These are phyloP conservation scores for Penicillium canariense DNA, from an alignment of 495 filamentous ascomycete species.

Conservation along the genomic window DNA sequence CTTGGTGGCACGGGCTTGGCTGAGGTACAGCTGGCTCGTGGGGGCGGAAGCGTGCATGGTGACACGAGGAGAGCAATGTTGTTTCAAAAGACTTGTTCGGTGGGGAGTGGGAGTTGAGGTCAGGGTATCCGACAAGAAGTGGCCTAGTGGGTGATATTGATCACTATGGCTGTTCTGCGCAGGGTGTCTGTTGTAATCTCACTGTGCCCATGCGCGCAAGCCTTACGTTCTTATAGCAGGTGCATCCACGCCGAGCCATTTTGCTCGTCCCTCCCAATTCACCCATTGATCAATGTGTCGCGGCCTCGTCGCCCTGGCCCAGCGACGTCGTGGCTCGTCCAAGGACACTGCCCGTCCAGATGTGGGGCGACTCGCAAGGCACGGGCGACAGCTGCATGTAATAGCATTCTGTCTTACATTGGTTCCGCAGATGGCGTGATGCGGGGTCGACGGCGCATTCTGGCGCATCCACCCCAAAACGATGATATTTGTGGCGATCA, in stretches of 20 bases:
- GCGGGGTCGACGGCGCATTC: conserved; percentile 21
- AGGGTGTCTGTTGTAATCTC: not conserved
- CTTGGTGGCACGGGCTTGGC: conserved; percentile 27
- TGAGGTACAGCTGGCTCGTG: conserved; percentile 23
- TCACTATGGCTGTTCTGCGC: not conserved
- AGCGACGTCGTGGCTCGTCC: not conserved
- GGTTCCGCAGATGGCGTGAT: conserved; percentile 20
- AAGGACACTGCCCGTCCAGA: not conserved
- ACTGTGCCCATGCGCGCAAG: not conserved
- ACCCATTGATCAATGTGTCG: not conserved
- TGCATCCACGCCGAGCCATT: not conserved
- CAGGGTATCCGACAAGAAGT: not conserved
- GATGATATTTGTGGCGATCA: conserved; percentile 16
- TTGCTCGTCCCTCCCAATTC: not conserved
- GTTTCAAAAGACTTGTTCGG: not conserved
- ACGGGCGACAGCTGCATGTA: not conserved
- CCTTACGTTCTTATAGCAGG: conserved; percentile 21
- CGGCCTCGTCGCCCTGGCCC: not conserved
- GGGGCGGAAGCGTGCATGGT: conserved; percentile 28
- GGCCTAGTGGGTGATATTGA: not conserved
- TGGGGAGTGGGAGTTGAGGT: not conserved
- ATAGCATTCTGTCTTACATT: not conserved
- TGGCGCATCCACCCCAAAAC: conserved; percentile 6
- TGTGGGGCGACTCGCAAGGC: not conserved
- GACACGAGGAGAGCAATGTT: not conserved